Percentiles rank a stretch among this genome's conserved stretches.
phyloP scores from a whole-genome alignment of 192 early-diverging fungal genomes.

The Funneliformis mosseae region DNA sequence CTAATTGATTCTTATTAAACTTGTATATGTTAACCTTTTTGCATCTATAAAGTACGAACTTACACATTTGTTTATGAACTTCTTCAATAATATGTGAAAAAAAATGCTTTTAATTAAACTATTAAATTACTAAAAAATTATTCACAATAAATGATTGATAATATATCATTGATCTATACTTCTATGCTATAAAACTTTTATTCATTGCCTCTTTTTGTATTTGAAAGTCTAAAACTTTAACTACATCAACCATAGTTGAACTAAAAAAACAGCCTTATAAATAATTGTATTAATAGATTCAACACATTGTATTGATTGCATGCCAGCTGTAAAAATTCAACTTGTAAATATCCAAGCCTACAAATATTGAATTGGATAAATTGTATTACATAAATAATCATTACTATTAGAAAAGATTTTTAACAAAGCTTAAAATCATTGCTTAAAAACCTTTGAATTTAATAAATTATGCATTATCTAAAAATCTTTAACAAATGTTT shows the following conservation, averaged over 20 bases:
- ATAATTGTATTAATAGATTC: background rate
- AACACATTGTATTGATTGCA: slow-evolving; percentile 30
- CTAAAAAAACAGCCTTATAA: background rate
- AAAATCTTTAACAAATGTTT: background rate
- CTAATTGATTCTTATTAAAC: too few species aligned
- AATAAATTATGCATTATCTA: background rate
- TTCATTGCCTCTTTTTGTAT: slow-evolving; percentile 6
- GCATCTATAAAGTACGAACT: background rate
- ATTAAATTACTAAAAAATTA: background rate
- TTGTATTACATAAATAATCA: background rate
- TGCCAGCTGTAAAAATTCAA: slow-evolving; percentile 21
- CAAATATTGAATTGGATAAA: background rate
- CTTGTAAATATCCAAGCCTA: slow-evolving; percentile 10
- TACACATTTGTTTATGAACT: background rate
- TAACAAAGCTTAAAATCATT: background rate
- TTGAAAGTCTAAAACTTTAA: background rate
- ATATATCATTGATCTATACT: background rate
- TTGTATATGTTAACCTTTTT: background rate
- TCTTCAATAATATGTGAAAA: background rate
- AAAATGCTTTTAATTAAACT: background rate
- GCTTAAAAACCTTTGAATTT: background rate
- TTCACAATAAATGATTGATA: background rate
- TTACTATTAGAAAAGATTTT: background rate
- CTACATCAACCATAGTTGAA: background rate
- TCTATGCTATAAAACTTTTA: background rate